Percentiles rank a stretch among this genome's conserved stretches.
phyloP scores from a whole-genome alignment of 1,284 basidiomycete species.

The Amylostereum chailletii region DNA sequence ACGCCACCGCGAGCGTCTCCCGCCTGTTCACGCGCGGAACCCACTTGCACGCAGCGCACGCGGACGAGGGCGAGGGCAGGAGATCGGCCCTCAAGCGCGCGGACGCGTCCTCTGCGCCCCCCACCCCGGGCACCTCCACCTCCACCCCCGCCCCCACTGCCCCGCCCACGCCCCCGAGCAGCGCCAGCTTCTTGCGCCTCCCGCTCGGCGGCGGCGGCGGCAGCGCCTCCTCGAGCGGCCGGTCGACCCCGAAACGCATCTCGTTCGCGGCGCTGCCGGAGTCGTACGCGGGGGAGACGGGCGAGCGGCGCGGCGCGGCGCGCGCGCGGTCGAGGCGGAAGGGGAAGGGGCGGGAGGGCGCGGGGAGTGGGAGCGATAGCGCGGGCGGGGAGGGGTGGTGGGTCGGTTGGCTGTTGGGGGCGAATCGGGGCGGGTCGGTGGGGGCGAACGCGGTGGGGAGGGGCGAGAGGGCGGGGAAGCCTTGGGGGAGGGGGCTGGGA shows the following conservation, averaged over 20 bases:
- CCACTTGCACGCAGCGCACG: slow-evolving; percentile 18
- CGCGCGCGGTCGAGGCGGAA: slow-evolving; percentile 17
- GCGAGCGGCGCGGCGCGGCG: slow-evolving; percentile 14
- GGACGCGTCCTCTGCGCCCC: slow-evolving; percentile 48
- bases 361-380: slow-evolving; percentile 15
- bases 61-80: slow-evolving; percentile 23
- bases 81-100: slow-evolving; percentile 38
- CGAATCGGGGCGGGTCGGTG: slow-evolving; percentile 25
- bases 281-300: slow-evolving; percentile 30
- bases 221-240: slow-evolving; percentile 21
- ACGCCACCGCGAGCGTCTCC: slow-evolving; percentile 66
- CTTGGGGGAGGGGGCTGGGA: slow-evolving; percentile 32
- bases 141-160: slow-evolving; percentile 2
- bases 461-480: slow-evolving; percentile 33
- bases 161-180: slow-evolving; percentile 18
- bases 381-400: slow-evolving; percentile 35
- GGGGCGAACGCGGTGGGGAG: slow-evolving; percentile 40
- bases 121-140: background rate
- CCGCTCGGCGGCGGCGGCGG: slow-evolving; percentile 19
- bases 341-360: slow-evolving; percentile 18
- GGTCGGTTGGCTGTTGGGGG: slow-evolving; percentile 32
- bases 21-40: slow-evolving; percentile 49
- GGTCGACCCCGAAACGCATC: slow-evolving; percentile 66
- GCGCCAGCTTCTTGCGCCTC: slow-evolving; percentile 20
- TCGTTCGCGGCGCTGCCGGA: slow-evolving; percentile 69